Evolutionary conservation across 169 alveolate genomes (phyloP).

Genomic region (Cyclospora cayetanensis): DNA sequence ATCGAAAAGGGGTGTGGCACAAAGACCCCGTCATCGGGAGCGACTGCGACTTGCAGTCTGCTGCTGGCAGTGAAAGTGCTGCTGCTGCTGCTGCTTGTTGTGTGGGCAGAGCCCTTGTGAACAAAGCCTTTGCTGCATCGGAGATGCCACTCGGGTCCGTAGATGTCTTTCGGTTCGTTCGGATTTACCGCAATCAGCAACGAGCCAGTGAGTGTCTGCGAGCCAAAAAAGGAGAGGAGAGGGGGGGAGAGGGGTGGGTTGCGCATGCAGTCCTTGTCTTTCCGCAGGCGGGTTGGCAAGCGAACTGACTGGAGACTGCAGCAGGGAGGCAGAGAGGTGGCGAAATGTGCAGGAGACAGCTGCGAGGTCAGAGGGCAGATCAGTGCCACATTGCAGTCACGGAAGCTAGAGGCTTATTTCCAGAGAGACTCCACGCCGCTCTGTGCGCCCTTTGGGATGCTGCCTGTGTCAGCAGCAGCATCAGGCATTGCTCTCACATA

Average conservation of each 20-base stretch:
- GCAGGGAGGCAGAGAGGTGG: background rate
- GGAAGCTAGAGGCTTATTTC: background rate
- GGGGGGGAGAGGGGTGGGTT: slow-evolving; percentile 55
- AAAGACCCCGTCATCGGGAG: background rate
- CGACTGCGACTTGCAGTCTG: background rate
- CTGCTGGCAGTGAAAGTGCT: background rate
- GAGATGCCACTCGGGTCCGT: slow-evolving; percentile 56
- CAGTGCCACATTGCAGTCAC: background rate
- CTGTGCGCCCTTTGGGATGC: background rate
- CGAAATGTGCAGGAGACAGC: background rate
- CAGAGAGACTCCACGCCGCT: background rate
- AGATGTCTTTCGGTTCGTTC: slow-evolving; percentile 72
- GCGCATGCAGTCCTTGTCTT: background rate
- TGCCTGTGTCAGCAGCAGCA: no score
- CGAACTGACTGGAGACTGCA: no score
- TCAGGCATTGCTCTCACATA: no score
- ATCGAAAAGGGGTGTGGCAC: slow-evolving; percentile 78
- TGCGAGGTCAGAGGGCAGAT: background rate
- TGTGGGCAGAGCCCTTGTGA: background rate
- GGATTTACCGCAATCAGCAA: slow-evolving; percentile 98
- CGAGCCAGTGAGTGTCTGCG: slow-evolving; percentile 95
- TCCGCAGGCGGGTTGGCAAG: background rate
- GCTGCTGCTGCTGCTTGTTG: background rate
- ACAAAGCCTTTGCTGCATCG: slow-evolving; percentile 60
- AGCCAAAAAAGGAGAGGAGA: no score